These are phyloP conservation scores for Phytopythium kandeliae DNA, from an alignment of 352 stramenopile genomes.

Conservation along the genomic window DNA sequence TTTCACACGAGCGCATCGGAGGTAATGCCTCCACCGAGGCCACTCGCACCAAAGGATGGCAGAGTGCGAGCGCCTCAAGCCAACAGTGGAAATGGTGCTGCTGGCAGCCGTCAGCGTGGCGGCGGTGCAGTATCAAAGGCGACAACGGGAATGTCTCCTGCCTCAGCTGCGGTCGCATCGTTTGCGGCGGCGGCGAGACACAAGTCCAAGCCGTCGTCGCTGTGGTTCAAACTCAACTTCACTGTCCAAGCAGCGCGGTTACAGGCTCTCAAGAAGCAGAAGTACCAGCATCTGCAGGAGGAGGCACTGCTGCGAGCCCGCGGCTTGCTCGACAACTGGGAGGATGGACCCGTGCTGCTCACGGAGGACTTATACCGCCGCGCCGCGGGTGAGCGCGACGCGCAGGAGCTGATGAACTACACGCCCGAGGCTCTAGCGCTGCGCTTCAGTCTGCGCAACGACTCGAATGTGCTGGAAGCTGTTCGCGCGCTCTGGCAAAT, in stretches of 20 bases:
- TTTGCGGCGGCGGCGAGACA: not conserved
- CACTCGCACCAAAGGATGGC: not conserved
- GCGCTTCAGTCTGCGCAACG: constrained; percentile 60
- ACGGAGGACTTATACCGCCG: constrained; percentile 55
- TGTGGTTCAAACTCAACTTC: constrained; percentile 76
- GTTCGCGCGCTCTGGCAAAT: constrained; percentile 54
- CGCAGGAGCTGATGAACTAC: constrained; percentile 59
- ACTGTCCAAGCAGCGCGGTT: constrained; percentile 57
- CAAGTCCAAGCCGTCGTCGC: constrained; percentile 3
- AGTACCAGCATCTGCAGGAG: constrained; percentile 72
- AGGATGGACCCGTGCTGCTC: constrained; percentile 49
- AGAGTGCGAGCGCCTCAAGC: not conserved
- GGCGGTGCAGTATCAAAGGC: not conserved
- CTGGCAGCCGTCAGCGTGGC: not conserved
- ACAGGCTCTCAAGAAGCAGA: constrained; percentile 57
- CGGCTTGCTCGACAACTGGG: constrained; percentile 61
- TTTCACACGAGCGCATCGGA: too few relatives aligned
- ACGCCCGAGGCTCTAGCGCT: constrained; percentile 57
- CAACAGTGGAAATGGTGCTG: not conserved
- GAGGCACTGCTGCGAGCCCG: constrained; percentile 52
- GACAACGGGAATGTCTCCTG: not conserved
- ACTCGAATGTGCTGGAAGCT: constrained; percentile 34
- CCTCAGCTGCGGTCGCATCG: not conserved
- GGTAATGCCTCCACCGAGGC: not conserved
- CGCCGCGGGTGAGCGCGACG: constrained; percentile 35